Evolutionary conservation across 331 rosid species (phyloP).

Genomic region (Malus hybrid): DNA sequence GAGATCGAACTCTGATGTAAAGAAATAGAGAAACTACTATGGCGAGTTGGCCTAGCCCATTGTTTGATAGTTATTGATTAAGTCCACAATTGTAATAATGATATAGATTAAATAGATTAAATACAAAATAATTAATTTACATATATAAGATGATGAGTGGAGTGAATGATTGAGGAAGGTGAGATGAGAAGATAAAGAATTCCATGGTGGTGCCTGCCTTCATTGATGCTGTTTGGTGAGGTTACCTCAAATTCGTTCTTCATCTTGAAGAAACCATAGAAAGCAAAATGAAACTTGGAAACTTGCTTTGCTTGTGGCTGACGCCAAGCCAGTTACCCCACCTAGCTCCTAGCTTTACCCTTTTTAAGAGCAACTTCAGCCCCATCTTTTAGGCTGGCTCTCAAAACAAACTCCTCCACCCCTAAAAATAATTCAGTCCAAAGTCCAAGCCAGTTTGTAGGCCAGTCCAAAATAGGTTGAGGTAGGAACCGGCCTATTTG

Average conservation of each 20-base stretch:
- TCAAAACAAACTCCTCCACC: no score
- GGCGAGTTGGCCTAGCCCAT: no score
- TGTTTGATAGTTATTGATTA: no score
- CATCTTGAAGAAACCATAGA: background rate
- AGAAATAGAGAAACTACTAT: no score
- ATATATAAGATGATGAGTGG: background rate
- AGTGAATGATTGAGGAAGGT: background rate
- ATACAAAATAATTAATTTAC: background rate
- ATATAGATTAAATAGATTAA: background rate
- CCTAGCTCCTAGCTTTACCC: background rate
- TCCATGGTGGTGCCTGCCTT: background rate
- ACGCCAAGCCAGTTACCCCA: background rate
- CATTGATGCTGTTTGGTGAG: slow-evolving; percentile 8
- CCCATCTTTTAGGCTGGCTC: no score
- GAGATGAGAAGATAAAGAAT: background rate
- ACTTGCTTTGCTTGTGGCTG: background rate
- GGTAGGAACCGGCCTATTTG: no score
- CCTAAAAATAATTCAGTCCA: no score
- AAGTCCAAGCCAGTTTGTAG: no score
- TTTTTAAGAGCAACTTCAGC: no score
- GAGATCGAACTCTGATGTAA: no score
- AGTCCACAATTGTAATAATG: background rate
- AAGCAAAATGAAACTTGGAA: background rate
- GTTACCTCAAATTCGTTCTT: background rate
- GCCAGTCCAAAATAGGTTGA: no score